Base-by-base conservation (phyloP, 805 yeast species). In the Yamadazyma olivae region DNA sequence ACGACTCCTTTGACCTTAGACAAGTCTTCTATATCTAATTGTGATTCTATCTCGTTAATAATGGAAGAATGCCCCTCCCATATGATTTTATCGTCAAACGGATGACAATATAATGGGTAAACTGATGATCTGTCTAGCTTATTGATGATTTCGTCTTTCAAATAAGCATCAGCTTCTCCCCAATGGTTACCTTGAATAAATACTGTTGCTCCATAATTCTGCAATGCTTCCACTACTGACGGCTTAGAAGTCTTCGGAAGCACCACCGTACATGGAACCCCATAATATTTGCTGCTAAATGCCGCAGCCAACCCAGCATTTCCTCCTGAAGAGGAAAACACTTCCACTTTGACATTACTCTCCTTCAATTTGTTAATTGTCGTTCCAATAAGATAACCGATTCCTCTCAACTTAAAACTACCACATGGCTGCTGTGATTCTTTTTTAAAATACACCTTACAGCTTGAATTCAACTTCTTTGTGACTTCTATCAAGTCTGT, bases 401-500 rank as follows among this genome's bases (percentile, higher is more conserved):
- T 61, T 1, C 82, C 81, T 46, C 82, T 58, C 15, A 75, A 58
- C 52, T 77, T 77, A 57, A 76, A 77, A 38, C 77, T 70, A 1
- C 81, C 81, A 9, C 77, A 65, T 5, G 81, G 81, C 46, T 77
- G 81, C 20, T 69, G 63, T 33, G 57, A 62, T 45, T 77, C 81
- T 41, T 70, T 65, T 43, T 77, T 77, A 36, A 75, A 55, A 23
- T 66, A 57, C 1, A 75, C 54, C 9, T 65, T 56, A 40, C 72
- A 66, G 16, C 55, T 51, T 40, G 62, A 38, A 40, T 46, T 6
- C 46, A 65, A 35, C 33, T 45, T 17, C 25, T 50, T 12, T n/a
- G 66, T 50, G 38, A 63, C 64, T 35, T 63, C 71, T 1, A 59
- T 56, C 20, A 71, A 49, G 0, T 72, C 63, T 0, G 76, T 69